Percentiles rank a stretch among this genome's conserved stretches.
Evolutionary conservation across 2,329 filamentous ascomycete genomes (phyloP).

Genomic region (Chaetomiaceae sp.): DNA sequence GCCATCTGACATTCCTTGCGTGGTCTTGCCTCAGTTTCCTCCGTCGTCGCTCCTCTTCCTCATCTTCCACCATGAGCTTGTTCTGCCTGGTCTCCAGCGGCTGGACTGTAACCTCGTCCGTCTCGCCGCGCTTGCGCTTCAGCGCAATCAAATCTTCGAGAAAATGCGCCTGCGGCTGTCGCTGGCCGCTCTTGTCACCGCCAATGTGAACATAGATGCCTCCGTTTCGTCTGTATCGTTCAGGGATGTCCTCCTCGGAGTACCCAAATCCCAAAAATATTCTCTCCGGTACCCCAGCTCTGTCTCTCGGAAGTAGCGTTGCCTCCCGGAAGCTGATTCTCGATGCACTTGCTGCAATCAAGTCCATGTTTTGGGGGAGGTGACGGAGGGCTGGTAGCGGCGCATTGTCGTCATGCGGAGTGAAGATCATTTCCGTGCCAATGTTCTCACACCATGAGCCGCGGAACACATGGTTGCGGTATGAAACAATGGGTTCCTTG

Average conservation of each 20-base stretch:
- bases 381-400: conserved; percentile 46
- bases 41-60: conserved; percentile 37
- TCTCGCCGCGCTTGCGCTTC: conserved; percentile 61
- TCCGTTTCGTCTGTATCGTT: conserved; percentile 27
- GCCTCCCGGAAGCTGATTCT: conserved; percentile 66
- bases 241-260: conserved; percentile 23
- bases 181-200: conserved; percentile 45
- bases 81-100: conserved; percentile 37
- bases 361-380: conserved; percentile 58
- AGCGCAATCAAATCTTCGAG: conserved; percentile 61
- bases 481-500: conserved; percentile 70
- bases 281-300: conserved; percentile 11
- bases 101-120: conserved; percentile 60
- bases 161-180: conserved; percentile 51
- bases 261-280: conserved; percentile 4
- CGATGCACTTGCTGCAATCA: conserved; percentile 66
- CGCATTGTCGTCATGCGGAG: conserved; percentile 40
- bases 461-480: conserved; percentile 71
- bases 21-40: conserved; percentile 29
- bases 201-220: conserved; percentile 43
- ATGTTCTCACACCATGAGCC: conserved; percentile 79
- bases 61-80: conserved; percentile 39
- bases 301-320: conserved; percentile 47
- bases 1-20: conserved; percentile 23
- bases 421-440: conserved; percentile 78